Evolutionary conservation across 2,329 filamentous ascomycete genomes (phyloP).

Genomic region (Monilinia polystroma): DNA sequence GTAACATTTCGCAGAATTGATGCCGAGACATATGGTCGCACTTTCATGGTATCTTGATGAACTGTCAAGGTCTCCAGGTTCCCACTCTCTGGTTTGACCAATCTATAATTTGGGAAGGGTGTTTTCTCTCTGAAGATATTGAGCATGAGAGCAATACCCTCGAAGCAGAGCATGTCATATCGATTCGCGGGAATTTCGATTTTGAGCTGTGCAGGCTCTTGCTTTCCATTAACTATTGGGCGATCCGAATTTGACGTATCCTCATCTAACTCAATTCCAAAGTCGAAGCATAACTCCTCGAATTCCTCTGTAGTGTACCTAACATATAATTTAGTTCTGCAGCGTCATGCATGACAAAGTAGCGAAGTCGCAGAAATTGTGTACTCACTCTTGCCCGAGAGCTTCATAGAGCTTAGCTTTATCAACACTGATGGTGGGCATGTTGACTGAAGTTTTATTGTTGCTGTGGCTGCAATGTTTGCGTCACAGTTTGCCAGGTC

Average conservation of each 20-base stretch:
- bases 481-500: slow-evolving; percentile 9
- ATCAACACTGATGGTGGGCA: slow-evolving; percentile 97
- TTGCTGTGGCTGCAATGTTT: slow-evolving; percentile 5
- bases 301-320: slow-evolving; percentile 93
- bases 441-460: slow-evolving; percentile 46
- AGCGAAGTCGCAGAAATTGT: slow-evolving; percentile 27
- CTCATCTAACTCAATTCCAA: slow-evolving; percentile 93
- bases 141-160: slow-evolving; percentile 92
- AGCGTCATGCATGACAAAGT: background rate
- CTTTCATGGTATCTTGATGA: slow-evolving; percentile 67
- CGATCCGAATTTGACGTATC: slow-evolving; percentile 60
- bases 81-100: slow-evolving; percentile 69
- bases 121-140: slow-evolving; percentile 86
- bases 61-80: slow-evolving; percentile 81
- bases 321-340: slow-evolving; percentile 32
- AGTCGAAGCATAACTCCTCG: slow-evolving; percentile 97
- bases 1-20: slow-evolving; percentile 87
- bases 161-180: slow-evolving; percentile 94
- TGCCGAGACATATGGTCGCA: slow-evolving; percentile 85
- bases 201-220: slow-evolving; percentile 90
- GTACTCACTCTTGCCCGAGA: slow-evolving; percentile 76
- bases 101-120: slow-evolving; percentile 73
- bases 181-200: slow-evolving; percentile 97
- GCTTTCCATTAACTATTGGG: slow-evolving; percentile 71
- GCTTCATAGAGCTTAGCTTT: slow-evolving; percentile 95